Percentiles rank a stretch among this genome's conserved stretches.
Conservation (phyloP, 345 rosid species). For the Laguncularia racemosa region DNA sequence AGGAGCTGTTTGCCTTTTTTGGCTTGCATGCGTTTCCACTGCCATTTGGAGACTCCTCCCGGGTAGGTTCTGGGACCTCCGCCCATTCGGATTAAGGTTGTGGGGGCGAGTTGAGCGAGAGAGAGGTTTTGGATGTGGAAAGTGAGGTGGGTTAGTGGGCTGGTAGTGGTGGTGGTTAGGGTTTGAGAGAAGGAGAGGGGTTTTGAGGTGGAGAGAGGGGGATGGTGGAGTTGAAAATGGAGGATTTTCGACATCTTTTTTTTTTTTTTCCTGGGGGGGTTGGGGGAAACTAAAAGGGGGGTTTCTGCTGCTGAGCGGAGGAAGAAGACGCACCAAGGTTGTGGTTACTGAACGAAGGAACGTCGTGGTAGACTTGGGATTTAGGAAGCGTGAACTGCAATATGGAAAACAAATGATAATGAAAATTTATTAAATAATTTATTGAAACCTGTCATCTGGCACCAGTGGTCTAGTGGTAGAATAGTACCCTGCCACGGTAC, state of each 20-base stretch:
- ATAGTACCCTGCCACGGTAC: constrained; percentile 79
- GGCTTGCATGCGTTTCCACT: constrained; percentile 91
- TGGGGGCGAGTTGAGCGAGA: constrained; percentile 24
- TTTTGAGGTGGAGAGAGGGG: constrained; percentile 10
- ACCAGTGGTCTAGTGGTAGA: constrained; percentile 89
- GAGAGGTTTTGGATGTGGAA: constrained; percentile 22
- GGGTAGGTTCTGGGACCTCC: constrained; percentile 84
- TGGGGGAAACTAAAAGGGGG: no score
- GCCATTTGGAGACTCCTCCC: constrained; percentile 88
- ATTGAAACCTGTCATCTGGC: no score
- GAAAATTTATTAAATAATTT: no score
- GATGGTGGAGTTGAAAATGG: not conserved
- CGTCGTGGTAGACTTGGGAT: no score
- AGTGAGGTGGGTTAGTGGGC: constrained; percentile 15
- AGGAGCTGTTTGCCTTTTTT: constrained; percentile 85
- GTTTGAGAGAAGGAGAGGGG: constrained; percentile 37
- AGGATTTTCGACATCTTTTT: no score
- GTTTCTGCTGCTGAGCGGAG: no score
- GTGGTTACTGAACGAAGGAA: no score
- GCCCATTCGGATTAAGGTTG: constrained; percentile 68
- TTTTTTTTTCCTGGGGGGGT: no score
- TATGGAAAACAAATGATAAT: no score
- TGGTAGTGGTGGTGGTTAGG: constrained; percentile 12
- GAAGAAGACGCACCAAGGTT: no score
- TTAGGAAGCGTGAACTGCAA: no score